Conservation (phyloP, 495 filamentous ascomycete genomes). For the Sordaria brevicollis region DNA sequence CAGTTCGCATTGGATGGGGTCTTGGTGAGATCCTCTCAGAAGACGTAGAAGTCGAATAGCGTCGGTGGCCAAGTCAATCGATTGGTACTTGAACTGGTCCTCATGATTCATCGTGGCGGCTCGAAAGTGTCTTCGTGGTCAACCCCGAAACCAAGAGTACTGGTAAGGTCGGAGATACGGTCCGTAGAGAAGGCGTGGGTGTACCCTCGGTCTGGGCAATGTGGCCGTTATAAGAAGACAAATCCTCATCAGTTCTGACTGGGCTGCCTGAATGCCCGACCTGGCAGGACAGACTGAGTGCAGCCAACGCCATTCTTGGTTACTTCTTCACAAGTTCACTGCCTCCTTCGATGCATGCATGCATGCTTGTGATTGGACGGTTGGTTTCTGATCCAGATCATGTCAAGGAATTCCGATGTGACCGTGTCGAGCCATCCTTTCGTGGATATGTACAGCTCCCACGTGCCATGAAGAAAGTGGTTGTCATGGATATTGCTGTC, state of each 20-base stretch:
- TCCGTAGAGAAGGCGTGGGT: not conserved
- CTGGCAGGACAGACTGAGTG: not conserved
- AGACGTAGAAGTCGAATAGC: not conserved
- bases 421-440: no score
- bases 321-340: not conserved
- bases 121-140: not conserved
- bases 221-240: no score
- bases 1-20: slow-evolving; percentile 1
- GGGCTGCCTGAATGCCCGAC: not conserved
- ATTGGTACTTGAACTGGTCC: not conserved
- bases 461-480: no score
- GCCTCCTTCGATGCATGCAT: not conserved
- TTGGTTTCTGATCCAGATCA: no score
- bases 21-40: not conserved
- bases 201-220: no score
- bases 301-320: not conserved
- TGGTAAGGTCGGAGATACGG: not conserved
- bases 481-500: no score
- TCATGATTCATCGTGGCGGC: not conserved
- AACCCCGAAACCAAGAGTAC: not conserved
- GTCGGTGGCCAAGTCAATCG: not conserved
- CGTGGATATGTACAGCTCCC: no score
- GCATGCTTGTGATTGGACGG: not conserved
- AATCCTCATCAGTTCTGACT: not conserved
- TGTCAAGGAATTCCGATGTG: no score